Evolutionary conservation across 768 basidiomycete species (phyloP).

Genomic region (Lactarius akahatsu): DNA sequence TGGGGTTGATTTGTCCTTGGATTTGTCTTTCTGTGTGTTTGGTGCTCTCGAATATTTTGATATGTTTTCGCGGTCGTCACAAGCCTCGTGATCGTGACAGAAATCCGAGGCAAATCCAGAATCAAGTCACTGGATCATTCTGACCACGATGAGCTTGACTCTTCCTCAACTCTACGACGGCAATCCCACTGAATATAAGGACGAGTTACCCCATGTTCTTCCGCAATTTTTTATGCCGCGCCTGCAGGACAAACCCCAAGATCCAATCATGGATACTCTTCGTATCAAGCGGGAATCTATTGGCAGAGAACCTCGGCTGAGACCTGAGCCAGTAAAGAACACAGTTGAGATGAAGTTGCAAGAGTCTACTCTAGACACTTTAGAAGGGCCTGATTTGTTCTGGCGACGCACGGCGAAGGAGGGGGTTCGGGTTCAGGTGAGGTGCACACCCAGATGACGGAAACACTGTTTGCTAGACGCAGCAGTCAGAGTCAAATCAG

Average conservation of each 20-base stretch:
- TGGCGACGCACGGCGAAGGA: conserved; percentile 16
- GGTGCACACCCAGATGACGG: neutral
- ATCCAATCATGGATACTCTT: conserved; percentile 68
- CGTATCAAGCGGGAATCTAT: conserved; percentile 32
- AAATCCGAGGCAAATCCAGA: neutral
- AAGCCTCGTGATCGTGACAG: neutral
- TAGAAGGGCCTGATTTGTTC: conserved; percentile 2
- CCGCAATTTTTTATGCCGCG: conserved; percentile 58
- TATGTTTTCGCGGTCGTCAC: neutral
- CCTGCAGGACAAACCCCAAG: conserved; percentile 71
- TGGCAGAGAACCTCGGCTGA: neutral
- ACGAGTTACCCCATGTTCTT: conserved; percentile 23
- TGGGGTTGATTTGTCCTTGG: conserved; percentile 20
- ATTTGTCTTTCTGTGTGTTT: neutral
- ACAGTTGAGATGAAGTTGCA: conserved; percentile 12
- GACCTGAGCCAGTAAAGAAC: conserved; percentile 16
- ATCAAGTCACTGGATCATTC: neutral
- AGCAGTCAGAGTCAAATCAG: conserved; percentile 45
- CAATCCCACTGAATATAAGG: conserved; percentile 3
- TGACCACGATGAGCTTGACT: conserved; percentile 8
- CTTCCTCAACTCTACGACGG: conserved; percentile 4
- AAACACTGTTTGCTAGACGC: neutral
- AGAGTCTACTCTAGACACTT: neutral
- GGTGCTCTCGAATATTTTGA: neutral
- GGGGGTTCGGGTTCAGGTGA: conserved; percentile 17